Evolutionary conservation across 192 early-diverging fungal genomes (phyloP), one percentile per base, ranked within the genome.

Genomic region (Coemansia aciculifera): DNA sequence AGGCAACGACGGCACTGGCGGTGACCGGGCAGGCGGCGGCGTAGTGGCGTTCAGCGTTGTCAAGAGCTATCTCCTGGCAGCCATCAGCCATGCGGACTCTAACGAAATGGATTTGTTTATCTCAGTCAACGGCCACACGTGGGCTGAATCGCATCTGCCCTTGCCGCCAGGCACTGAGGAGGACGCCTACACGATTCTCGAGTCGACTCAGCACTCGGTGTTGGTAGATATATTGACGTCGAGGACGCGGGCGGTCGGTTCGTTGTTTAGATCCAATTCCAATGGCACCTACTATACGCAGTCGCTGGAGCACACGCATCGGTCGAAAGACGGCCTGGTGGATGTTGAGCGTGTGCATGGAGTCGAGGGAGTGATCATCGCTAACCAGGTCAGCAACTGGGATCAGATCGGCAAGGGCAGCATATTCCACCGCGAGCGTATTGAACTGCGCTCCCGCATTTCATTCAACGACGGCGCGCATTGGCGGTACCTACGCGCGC

Each of bases 281-380:
- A 90, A 95, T 49, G 97, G 97, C 60, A 93, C 87, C 1, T 90
- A 90, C 66, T 99, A 95, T 73, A 87, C 89, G 42, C 86, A 86
- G 62, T 84, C 90, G 37, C 86, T 94, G 31, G 85, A 93, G 34
- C 85, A 94, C 74, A 92, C 91, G 19, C 94, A 99, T 67, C 89
- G 93, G 34, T 87, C 93, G 48, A 13, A 32, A 0, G 40, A 75
- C 8, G 97, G 95, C 19, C 69, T 86, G 31, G 93, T 98, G 8
- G 97, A 99, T 69, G 94, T 95, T 79, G 96, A 98, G 83, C 86
- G 90, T 10, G 86, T 95, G 34, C 88, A 94, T 40, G 89, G 90
- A 12, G 77, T 94, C 3, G 87, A 91, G 54, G 95, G 94, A 17
- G 90, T 97, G 11, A 75, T 94, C 34, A 72, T 96, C 3, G 91